Evolutionary conservation across 2,329 filamentous ascomycete genomes (phyloP).

Genomic region (Fusarium concolor): DNA sequence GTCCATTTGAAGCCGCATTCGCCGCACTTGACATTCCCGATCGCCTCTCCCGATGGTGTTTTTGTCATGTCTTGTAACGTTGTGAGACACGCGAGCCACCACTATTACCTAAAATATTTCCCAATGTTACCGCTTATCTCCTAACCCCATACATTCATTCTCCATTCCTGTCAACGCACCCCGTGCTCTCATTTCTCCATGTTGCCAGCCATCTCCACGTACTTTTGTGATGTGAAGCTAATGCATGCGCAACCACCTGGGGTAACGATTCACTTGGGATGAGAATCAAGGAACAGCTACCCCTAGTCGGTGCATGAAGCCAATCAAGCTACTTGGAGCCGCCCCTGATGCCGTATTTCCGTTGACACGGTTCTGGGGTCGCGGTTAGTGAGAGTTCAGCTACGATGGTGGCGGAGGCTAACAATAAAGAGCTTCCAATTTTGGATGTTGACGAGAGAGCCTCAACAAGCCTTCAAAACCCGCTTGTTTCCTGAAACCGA

Average conservation of each 20-base stretch:
- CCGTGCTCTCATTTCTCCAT: neutral
- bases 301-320: neutral
- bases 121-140: constrained; percentile 11
- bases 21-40: constrained; percentile 6
- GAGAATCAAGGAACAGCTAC: neutral
- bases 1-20: neutral
- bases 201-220: constrained; percentile 8
- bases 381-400: constrained; percentile 16
- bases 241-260: constrained; percentile 20
- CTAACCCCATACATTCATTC: neutral
- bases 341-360: constrained; percentile 8
- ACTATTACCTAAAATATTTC: neutral
- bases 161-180: constrained; percentile 20
- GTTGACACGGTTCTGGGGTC: constrained; percentile 6
- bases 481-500: neutral
- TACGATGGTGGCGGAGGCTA: constrained; percentile 8
- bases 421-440: neutral
- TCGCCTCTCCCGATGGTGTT: neutral
- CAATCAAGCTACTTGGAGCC: constrained; percentile 4
- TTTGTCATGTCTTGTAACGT: neutral
- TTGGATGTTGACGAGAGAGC: neutral
- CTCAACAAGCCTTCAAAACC: constrained; percentile 18
- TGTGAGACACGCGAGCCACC: neutral
- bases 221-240: constrained; percentile 10
- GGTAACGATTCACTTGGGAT: constrained; percentile 17